Evolutionary conservation across 805 yeast species (phyloP).

Genomic region (Aciculoconidium aculeatum): DNA sequence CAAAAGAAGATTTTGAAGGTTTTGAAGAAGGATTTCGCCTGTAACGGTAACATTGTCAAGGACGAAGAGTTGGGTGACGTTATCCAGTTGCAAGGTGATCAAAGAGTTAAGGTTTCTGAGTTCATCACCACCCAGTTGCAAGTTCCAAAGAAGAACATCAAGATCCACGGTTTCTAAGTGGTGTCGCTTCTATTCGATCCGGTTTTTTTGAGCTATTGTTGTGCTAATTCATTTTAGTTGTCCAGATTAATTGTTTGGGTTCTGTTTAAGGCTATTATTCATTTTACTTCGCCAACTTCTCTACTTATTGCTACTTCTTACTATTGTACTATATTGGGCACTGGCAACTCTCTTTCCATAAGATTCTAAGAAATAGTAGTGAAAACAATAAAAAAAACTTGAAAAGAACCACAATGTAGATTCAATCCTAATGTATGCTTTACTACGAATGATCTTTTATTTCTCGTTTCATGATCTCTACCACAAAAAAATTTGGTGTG

Average conservation of each 20-base stretch:
- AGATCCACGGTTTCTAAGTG: constrained; percentile 91
- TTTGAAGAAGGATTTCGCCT: constrained; percentile 95
- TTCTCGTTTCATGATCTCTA: not conserved
- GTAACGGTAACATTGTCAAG: constrained; percentile 96
- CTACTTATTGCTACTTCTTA: too few relatives aligned
- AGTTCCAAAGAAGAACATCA: constrained; percentile 92
- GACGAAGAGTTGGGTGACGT: constrained; percentile 96
- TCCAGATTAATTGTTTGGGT: not conserved
- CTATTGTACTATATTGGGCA: too few relatives aligned
- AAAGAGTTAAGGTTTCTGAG: constrained; percentile 92
- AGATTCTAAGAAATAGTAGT: constrained; percentile 1
- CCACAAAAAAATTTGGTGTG: constrained; percentile 11
- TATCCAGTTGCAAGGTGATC: constrained; percentile 98
- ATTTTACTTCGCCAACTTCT: constrained; percentile 1
- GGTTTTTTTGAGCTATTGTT: not conserved
- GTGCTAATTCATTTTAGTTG: too few relatives aligned
- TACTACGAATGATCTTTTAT: not conserved
- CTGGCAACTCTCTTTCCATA: too few relatives aligned
- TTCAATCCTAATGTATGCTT: not conserved
- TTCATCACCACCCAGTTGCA: constrained; percentile 82
- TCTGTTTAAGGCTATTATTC: not conserved
- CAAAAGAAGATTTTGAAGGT: constrained; percentile 89
- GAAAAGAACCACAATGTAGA: not conserved
- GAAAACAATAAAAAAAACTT: not conserved
- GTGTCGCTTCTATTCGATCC: too few relatives aligned